Conservation (phyloP, 768 basidiomycete species). For the Mycena amicta region DNA sequence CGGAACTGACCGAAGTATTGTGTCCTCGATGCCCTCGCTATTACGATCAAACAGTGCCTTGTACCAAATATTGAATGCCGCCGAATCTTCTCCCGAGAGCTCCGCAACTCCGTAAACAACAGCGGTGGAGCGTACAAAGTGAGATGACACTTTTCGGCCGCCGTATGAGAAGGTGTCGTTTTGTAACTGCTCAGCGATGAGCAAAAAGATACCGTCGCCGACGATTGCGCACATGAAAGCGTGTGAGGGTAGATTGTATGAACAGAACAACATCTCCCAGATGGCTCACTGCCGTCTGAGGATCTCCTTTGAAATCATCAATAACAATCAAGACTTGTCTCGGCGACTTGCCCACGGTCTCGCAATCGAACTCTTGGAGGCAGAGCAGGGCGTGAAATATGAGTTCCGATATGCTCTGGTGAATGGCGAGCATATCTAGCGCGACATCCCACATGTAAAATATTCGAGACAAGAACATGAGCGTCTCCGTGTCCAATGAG, state of each 20-base stretch:
- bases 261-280: conserved; percentile 81
- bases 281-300: conserved; percentile 78
- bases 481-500: conserved; percentile 63
- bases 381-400: conserved; percentile 62
- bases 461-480: conserved; percentile 71
- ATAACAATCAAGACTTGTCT: background rate
- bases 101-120: conserved; percentile 42
- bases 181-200: conserved; percentile 46
- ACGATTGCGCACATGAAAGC: conserved; percentile 55
- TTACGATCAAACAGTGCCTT: conserved; percentile 77
- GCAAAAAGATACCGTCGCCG: background rate
- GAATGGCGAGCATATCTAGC: conserved; percentile 71
- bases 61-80: conserved; percentile 61
- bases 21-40: conserved; percentile 85
- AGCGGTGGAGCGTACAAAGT: conserved; percentile 54
- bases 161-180: conserved; percentile 49
- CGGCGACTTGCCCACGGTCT: conserved; percentile 66
- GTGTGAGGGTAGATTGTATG: conserved; percentile 62
- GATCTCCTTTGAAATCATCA: conserved; percentile 59
- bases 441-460: conserved; percentile 60
- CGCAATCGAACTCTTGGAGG: conserved; percentile 76
- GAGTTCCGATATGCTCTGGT: conserved; percentile 65
- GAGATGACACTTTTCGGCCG: conserved; percentile 46
- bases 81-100: conserved; percentile 44
- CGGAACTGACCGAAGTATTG: conserved; percentile 58